These are phyloP conservation scores for Sporothrix humicola DNA, from an alignment of 2,329 filamentous ascomycete species.

Conservation along the genomic window DNA sequence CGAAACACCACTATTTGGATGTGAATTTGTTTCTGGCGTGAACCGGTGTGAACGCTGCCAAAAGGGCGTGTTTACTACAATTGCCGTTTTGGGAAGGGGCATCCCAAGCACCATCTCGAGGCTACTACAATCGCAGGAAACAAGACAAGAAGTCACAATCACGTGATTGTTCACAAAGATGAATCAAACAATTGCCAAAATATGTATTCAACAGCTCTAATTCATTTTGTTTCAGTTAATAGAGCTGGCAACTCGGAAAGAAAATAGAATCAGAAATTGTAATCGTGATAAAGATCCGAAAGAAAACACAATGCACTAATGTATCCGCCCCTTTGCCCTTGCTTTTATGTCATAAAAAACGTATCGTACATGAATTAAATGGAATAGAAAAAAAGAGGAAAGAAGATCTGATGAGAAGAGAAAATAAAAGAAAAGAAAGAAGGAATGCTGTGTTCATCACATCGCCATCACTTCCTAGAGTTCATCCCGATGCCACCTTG, in stretches of 20 bases:
- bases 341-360: background rate
- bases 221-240: too few relatives aligned
- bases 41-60: background rate
- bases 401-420: background rate
- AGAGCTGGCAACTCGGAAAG: background rate
- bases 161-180: conserved; percentile 12
- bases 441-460: background rate
- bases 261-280: background rate
- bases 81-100: conserved; percentile 29
- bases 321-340: background rate
- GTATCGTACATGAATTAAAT: background rate
- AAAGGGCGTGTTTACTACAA: background rate
- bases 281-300: background rate
- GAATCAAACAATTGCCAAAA: too few relatives aligned
- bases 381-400: background rate
- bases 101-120: background rate
- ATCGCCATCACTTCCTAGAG: background rate
- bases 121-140: background rate
- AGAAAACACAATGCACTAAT: background rate
- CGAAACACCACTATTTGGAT: background rate
- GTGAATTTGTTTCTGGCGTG: background rate
- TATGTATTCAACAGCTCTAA: too few relatives aligned
- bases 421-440: background rate
- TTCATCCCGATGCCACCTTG: conserved; percentile 28
- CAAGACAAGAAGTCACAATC: background rate